phyloP scores from a whole-genome alignment of 148 eudicot species.

The Chenopodium formosanum region DNA sequence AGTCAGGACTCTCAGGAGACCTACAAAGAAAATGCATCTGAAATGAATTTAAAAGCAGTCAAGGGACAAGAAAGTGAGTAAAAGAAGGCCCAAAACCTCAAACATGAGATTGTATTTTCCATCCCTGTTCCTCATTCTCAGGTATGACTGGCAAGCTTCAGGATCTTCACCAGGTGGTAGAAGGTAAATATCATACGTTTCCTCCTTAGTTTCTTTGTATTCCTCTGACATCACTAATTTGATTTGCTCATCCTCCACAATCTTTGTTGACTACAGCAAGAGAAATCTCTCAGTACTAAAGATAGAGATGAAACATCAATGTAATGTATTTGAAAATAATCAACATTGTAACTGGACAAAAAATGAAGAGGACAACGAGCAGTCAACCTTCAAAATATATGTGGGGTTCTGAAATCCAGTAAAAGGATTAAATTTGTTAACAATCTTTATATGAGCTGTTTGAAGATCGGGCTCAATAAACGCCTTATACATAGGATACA shows the following conservation, averaged over 20 bases:
- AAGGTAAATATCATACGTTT: slow-evolving; percentile 94
- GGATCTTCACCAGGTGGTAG: slow-evolving; percentile 98
- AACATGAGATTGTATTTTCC: slow-evolving; percentile 98
- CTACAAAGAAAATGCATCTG: neutral
- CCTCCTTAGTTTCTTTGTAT: slow-evolving; percentile 65
- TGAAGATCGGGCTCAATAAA: slow-evolving; percentile 93
- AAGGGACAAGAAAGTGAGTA: neutral
- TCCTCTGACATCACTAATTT: slow-evolving; percentile 67
- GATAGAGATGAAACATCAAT: slow-evolving; percentile 28
- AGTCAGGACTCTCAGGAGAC: neutral
- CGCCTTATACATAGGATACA: slow-evolving; percentile 98
- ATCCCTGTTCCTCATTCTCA: slow-evolving; percentile 97
- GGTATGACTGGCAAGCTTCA: slow-evolving; percentile 94
- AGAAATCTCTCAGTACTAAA: slow-evolving; percentile 44
- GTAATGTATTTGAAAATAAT: slow-evolving; percentile 13
- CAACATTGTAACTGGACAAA: slow-evolving; percentile 3
- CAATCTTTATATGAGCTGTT: slow-evolving; percentile 89
- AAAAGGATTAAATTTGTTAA: slow-evolving; percentile 89
- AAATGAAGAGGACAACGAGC: neutral
- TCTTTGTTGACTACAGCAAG: slow-evolving; percentile 68
- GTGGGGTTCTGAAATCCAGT: slow-evolving; percentile 92
- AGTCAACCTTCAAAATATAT: slow-evolving; percentile 79
- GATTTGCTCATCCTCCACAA: slow-evolving; percentile 65
- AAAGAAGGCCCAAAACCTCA: slow-evolving; percentile 55
- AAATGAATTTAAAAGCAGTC: neutral